phyloP scores from a whole-genome alignment of 2,329 filamentous ascomycete genomes.

The Zymoseptoria ardabiliae region DNA sequence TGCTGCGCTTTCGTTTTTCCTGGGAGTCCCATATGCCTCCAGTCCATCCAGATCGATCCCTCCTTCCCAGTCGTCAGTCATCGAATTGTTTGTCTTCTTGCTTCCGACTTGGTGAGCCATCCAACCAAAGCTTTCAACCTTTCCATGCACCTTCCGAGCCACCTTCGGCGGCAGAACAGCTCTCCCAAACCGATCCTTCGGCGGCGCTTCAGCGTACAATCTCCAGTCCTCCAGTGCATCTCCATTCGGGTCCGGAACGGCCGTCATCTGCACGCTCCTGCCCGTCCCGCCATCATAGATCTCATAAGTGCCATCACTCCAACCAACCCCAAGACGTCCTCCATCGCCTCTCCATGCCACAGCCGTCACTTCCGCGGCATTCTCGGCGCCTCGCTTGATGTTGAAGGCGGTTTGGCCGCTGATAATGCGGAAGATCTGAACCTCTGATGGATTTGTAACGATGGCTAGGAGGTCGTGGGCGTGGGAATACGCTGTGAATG shows the following conservation, averaged over 20 bases:
- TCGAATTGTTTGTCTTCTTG: slow-evolving; percentile 15
- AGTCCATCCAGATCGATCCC: slow-evolving; percentile 5
- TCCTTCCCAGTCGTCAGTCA: slow-evolving; percentile 24
- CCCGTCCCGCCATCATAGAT: slow-evolving; percentile 33
- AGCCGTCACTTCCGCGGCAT: slow-evolving; percentile 27
- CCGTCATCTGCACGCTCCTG: slow-evolving; percentile 8
- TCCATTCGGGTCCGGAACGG: background rate
- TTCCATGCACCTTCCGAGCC: background rate
- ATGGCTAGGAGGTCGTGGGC: slow-evolving; percentile 77
- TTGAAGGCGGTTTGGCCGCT: slow-evolving; percentile 65
- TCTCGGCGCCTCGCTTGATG: slow-evolving; percentile 34
- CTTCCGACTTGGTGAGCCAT: slow-evolving; percentile 18
- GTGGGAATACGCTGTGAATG: slow-evolving; percentile 68
- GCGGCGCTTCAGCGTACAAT: slow-evolving; percentile 10
- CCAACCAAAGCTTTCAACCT: slow-evolving; percentile 18
- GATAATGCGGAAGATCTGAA: slow-evolving; percentile 72
- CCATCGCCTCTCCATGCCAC: slow-evolving; percentile 43
- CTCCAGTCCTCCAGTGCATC: slow-evolving; percentile 13
- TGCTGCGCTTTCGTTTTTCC: slow-evolving; percentile 1
- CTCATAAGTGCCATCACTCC: slow-evolving; percentile 62
- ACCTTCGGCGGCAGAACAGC: background rate
- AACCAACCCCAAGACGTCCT: slow-evolving; percentile 62
- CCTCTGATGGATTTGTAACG: slow-evolving; percentile 57
- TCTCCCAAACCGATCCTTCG: background rate
- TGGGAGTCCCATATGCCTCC: slow-evolving; percentile 34